Evolutionary conservation across 164 flowering plant genomes (phyloP).

Genomic region (Platanus orientalis): DNA sequence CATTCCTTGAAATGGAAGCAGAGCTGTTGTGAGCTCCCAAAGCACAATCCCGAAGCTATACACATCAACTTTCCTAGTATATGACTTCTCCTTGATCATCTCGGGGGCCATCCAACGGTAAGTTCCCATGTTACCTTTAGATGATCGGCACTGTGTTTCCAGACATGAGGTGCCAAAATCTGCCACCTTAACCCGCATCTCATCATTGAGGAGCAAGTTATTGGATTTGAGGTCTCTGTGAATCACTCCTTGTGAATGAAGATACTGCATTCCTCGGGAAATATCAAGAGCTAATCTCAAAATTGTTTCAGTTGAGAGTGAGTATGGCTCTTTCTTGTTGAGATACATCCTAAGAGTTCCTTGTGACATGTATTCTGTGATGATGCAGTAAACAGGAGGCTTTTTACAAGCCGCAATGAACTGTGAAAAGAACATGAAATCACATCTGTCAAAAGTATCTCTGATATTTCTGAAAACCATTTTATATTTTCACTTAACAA

Average conservation of each 20-base stretch:
- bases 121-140: slow-evolving; percentile 88
- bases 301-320: slow-evolving; percentile 74
- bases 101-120: slow-evolving; percentile 99
- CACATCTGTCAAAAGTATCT: too few relatives aligned
- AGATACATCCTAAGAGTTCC: slow-evolving; percentile 91
- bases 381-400: slow-evolving; percentile 90
- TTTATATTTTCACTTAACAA: too few relatives aligned
- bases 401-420: slow-evolving; percentile 92
- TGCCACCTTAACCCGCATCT: slow-evolving; percentile 89
- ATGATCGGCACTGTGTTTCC: slow-evolving; percentile 66
- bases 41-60: slow-evolving; percentile 93
- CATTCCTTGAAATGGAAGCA: slow-evolving; percentile 96
- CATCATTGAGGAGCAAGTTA: slow-evolving; percentile 84
- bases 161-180: slow-evolving; percentile 94
- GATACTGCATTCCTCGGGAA: slow-evolving; percentile 92
- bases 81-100: slow-evolving; percentile 89
- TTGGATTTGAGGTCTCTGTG: slow-evolving; percentile 90
- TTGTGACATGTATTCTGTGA: slow-evolving; percentile 96
- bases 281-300: slow-evolving; percentile 89
- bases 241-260: slow-evolving; percentile 92
- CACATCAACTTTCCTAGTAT: slow-evolving; percentile 86
- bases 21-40: slow-evolving; percentile 86
- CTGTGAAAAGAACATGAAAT: slow-evolving; percentile 32
- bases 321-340: slow-evolving; percentile 89
- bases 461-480: too few relatives aligned